phyloP scores from a whole-genome alignment of 225 moss, liverwort and hornwort species.

The Polytrichum commune region DNA sequence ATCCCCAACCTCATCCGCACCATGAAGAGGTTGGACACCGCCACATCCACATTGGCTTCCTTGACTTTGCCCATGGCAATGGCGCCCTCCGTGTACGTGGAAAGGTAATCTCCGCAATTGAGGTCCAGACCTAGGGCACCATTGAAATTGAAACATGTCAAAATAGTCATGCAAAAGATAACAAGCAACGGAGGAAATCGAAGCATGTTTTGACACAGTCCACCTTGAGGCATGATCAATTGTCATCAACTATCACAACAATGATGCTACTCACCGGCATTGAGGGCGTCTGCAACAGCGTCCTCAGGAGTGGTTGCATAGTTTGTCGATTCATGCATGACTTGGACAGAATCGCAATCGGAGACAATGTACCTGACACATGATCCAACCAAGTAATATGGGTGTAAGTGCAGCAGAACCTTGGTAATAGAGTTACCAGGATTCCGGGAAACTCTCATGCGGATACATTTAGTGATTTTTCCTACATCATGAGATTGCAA shows the following conservation, averaged over 20 bases:
- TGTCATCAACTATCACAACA: neutral
- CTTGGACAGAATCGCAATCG: conserved; percentile 86
- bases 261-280: conserved; percentile 43
- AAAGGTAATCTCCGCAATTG: conserved; percentile 76
- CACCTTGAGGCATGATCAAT: too few relatives aligned
- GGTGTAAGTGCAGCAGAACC: too few relatives aligned
- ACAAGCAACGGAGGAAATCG: too few relatives aligned
- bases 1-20: conserved; percentile 82
- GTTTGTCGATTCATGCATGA: conserved; percentile 74
- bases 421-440: too few relatives aligned
- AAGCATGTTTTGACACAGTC: too few relatives aligned
- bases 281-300: conserved; percentile 76
- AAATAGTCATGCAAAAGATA: too few relatives aligned
- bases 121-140: conserved; percentile 62
- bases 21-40: conserved; percentile 52
- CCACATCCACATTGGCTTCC: conserved; percentile 46
- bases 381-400: too few relatives aligned
- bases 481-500: too few relatives aligned
- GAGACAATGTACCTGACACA: conserved; percentile 78
- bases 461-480: too few relatives aligned
- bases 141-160: too few relatives aligned
- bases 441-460: too few relatives aligned
- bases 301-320: conserved; percentile 71
- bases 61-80: conserved; percentile 58
- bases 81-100: conserved; percentile 51